Evolutionary conservation across 2,329 filamentous ascomycete species (phyloP).

Genomic region (Pestalotiopsis sp.): DNA sequence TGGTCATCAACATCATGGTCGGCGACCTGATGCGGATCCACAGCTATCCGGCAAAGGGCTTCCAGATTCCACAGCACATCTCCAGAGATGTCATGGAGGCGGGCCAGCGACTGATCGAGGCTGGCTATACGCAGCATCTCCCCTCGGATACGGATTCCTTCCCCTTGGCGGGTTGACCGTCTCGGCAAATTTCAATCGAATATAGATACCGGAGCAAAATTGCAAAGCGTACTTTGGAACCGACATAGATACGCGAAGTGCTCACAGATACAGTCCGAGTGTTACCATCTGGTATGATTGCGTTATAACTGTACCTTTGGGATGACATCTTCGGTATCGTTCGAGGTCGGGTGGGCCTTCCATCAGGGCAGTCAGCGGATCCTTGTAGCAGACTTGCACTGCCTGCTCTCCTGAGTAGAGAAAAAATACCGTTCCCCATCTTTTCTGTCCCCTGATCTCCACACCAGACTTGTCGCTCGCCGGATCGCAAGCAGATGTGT

Average conservation of each 20-base stretch:
- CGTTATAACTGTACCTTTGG: too few species aligned
- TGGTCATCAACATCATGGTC: slow-evolving; percentile 48
- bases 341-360: background rate
- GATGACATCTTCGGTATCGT: background rate
- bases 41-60: slow-evolving; percentile 45
- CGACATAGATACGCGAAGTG: background rate
- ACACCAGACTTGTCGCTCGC: background rate
- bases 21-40: slow-evolving; percentile 46
- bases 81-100: slow-evolving; percentile 45
- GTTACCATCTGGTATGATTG: too few species aligned
- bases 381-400: background rate
- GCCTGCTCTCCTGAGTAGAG: background rate
- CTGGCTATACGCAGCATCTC: slow-evolving; percentile 41
- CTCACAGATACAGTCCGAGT: background rate
- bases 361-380: too few species aligned
- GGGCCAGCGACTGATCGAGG: slow-evolving; percentile 40
- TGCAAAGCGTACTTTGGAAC: background rate
- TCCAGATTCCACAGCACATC: slow-evolving; percentile 46
- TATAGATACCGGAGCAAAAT: background rate
- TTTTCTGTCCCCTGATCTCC: background rate
- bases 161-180: background rate
- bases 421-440: background rate
- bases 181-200: background rate
- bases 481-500: background rate
- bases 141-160: slow-evolving; percentile 25